These are phyloP conservation scores for Trametes meyenii DNA, from an alignment of 768 basidiomycete species.

Conservation along the genomic window DNA sequence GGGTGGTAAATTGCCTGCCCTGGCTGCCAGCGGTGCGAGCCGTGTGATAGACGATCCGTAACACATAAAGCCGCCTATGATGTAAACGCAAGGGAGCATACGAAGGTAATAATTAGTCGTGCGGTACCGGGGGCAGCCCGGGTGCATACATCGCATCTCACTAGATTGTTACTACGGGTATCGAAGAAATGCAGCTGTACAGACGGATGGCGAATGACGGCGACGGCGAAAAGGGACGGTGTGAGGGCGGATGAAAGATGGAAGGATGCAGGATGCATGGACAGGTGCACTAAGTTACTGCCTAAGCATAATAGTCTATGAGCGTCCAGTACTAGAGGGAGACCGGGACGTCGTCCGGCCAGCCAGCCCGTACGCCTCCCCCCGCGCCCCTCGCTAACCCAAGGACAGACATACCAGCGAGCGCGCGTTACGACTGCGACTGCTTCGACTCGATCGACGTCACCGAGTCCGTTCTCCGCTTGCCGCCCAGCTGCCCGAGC, in stretches of 20 bases:
- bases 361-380: constrained; percentile 1
- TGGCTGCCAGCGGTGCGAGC: too few species aligned
- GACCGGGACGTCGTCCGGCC: background rate
- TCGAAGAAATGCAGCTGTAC: constrained; percentile 29
- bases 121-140: background rate
- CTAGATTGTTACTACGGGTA: constrained; percentile 32
- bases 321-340: constrained; percentile 18
- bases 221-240: constrained; percentile 3
- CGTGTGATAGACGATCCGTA: background rate
- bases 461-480: constrained; percentile 56
- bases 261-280: background rate
- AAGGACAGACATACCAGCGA: constrained; percentile 11
- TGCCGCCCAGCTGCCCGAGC: constrained; percentile 46
- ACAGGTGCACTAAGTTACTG: constrained; percentile 12
- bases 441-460: constrained; percentile 47
- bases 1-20: too few species aligned
- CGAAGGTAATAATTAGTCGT: constrained; percentile 11
- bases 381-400: constrained; percentile 13
- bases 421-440: constrained; percentile 4
- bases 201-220: constrained; percentile 20
- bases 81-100: background rate
- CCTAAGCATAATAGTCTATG: constrained; percentile 23
- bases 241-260: constrained; percentile 2
- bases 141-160: constrained; percentile 15
- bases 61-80: too few species aligned